A percentile compares a stretch with the other conserved stretches of the same genome.
Evolutionary conservation across 106 monocot genomes (phyloP).

Genomic region (Acorus calamus): DNA sequence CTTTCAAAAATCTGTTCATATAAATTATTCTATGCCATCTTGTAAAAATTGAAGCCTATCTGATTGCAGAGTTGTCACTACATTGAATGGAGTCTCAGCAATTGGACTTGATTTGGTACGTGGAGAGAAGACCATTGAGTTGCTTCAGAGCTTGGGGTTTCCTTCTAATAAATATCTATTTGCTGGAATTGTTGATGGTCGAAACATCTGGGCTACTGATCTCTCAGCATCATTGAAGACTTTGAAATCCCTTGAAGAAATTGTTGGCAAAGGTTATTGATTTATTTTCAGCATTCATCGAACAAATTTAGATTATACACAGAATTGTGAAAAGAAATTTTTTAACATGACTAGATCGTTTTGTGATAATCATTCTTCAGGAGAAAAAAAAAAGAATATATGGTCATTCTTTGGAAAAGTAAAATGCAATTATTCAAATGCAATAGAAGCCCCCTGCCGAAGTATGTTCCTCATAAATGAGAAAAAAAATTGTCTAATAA

Average conservation of each 20-base stretch:
- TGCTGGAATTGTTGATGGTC: constrained; percentile 50
- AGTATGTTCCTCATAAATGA: too few relatives aligned
- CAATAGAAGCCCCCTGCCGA: too few relatives aligned
- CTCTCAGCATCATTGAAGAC: constrained; percentile 38
- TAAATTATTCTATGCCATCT: too few relatives aligned
- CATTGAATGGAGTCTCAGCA: constrained; percentile 37
- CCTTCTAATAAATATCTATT: constrained; percentile 61
- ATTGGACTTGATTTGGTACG: constrained; percentile 66
- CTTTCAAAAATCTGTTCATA: too few relatives aligned
- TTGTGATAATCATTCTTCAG: too few relatives aligned
- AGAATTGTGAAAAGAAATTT: too few relatives aligned
- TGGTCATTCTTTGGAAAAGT: too few relatives aligned
- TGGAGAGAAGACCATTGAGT: constrained; percentile 51
- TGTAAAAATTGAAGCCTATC: neutral
- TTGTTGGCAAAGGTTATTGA: constrained; percentile 55
- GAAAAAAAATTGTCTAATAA: too few relatives aligned
- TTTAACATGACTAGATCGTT: too few relatives aligned
- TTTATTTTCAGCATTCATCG: neutral
- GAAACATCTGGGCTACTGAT: constrained; percentile 80
- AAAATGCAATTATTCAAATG: too few relatives aligned
- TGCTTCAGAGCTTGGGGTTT: constrained; percentile 42
- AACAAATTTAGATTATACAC: too few relatives aligned
- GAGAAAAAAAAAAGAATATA: too few relatives aligned
- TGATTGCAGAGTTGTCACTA: constrained; percentile 32
- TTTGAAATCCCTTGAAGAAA: constrained; percentile 38